These are phyloP conservation scores for Magnolia changhungtana DNA, from an alignment of 164 flowering plant species.

Conservation along the genomic window DNA sequence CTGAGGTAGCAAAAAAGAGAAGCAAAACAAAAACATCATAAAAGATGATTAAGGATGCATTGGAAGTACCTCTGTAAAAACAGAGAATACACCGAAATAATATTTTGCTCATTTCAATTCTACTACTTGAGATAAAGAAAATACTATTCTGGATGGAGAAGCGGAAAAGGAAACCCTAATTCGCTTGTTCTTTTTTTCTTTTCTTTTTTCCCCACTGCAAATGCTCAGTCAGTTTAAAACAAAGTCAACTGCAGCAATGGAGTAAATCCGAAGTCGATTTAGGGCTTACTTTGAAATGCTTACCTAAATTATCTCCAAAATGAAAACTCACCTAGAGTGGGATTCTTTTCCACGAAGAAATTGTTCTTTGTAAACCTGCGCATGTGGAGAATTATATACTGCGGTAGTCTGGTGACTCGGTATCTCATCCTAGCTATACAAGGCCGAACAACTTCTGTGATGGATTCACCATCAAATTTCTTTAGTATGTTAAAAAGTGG, in stretches of 20 bases:
- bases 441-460: conserved; percentile 96
- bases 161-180: too few species aligned
- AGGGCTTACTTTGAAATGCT: background rate
- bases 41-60: background rate
- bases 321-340: conserved; percentile 76
- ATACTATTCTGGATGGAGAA: too few species aligned
- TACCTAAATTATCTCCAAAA: background rate
- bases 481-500: conserved; percentile 89
- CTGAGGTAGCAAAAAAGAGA: background rate
- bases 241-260: background rate
- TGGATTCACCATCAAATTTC: conserved; percentile 90
- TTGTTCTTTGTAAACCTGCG: conserved; percentile 93
- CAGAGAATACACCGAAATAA: too few species aligned
- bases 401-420: conserved; percentile 83
- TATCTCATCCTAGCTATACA: conserved; percentile 90
- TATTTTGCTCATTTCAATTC: too few species aligned
- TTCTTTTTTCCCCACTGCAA: too few species aligned
- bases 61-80: too few species aligned
- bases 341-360: conserved; percentile 93
- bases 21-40: background rate
- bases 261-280: background rate
- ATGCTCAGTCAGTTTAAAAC: background rate
- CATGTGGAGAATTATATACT: conserved; percentile 91
- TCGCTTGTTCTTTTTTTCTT: too few species aligned
- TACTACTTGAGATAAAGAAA: too few species aligned